Evolutionary conservation across 495 filamentous ascomycete species (phyloP), one percentile per base, ranked within the genome.

Genomic region (Neurospora sp.): DNA sequence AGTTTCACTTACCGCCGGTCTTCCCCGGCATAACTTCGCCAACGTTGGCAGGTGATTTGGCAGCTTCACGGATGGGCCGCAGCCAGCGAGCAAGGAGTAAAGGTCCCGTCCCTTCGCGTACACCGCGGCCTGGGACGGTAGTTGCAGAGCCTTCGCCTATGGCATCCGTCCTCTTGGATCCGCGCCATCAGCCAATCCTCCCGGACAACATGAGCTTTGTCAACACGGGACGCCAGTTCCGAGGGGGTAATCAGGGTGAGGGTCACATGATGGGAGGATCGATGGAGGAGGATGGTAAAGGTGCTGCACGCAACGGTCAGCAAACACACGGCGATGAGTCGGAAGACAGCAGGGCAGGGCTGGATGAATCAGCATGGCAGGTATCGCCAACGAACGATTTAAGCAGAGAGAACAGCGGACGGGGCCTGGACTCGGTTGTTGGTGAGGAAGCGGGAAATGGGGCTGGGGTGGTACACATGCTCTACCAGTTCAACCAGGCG

Each of bases 401-500:
- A 8, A 85, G 81, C 38, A 77, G 83, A 48, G 84, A 85, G 70
- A 81, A 78, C 40, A 86, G 83, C 44, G 77, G 73, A 9, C 76
- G 74, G 7, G 78, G 74, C 20, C 75, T 76, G 1, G 82, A 80
- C 9, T 18, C 27, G 27, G 53, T 65, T 65, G 53, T 65, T 35
- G 74, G 74, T 1, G 76, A 78, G 22, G 70, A 68, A 9, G n/a
- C 35, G 16, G 20, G 9, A 14, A n/a, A 37, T 14, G 74, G 72
- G 3, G 82, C 87, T 2, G 92, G 91, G 31, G 96, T 99, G 12
- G 84, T 99, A 72, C 92, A 92, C 3, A 82, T 98, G 81, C 87
- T 99, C 65, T 93, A 94, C 78, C 92, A 98, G 79, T 97, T 97
- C 80, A 92, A 94, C 79, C 94, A 91, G 82, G 92, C 88, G 71